Conservation (phyloP, 257 asterid genomes). For the Solanum etuberosum region DNA sequence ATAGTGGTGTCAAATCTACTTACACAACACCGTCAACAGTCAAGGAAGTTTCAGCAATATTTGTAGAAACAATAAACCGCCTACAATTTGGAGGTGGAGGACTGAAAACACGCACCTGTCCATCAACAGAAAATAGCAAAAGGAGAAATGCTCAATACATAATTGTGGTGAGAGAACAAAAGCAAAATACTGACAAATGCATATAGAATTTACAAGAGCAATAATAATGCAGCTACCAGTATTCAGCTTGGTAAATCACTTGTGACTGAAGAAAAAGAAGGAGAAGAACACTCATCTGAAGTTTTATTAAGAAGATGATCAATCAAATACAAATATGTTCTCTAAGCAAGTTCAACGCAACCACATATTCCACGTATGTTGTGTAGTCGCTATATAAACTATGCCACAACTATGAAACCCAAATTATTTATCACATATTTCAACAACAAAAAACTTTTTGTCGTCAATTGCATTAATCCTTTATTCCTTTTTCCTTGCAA, state of each 20-base stretch:
- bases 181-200: not conserved
- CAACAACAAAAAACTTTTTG: not conserved
- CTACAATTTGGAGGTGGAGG: slow-evolving; percentile 87
- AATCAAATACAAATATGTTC: not conserved
- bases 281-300: not conserved
- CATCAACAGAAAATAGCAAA: not conserved
- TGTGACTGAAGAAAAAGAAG: not conserved
- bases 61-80: slow-evolving; percentile 85
- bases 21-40: slow-evolving; percentile 99
- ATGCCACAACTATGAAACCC: not conserved
- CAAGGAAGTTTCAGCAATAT: slow-evolving; percentile 97
- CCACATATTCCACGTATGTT: not conserved
- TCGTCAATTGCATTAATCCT: not conserved
- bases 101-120: slow-evolving; percentile 77
- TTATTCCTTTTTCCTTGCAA: not conserved
- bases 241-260: not conserved
- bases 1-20: slow-evolving; percentile 10
- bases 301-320: not conserved
- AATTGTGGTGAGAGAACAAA: not conserved
- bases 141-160: not conserved
- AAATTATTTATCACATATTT: not conserved
- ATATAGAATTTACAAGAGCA: not conserved
- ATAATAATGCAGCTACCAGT: not conserved
- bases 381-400: not conserved
- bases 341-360: not conserved